These are phyloP conservation scores for Pichia occidentalis DNA, from an alignment of 805 yeast genomes.

Conservation along the genomic window DNA sequence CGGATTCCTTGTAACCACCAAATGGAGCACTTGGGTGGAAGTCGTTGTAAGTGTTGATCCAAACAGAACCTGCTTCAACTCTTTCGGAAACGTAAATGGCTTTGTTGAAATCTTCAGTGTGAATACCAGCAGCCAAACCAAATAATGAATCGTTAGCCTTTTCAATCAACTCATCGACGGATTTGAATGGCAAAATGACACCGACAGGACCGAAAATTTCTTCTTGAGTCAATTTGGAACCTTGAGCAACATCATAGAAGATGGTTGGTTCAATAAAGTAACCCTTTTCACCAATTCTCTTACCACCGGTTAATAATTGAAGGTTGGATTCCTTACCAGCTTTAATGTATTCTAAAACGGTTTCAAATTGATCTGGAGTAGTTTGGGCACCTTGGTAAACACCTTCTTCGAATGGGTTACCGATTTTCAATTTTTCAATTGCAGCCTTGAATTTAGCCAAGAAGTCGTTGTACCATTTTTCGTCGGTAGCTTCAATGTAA, in stretches of 20 bases:
- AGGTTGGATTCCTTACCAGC: constrained; percentile 66
- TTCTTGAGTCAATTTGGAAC: constrained; percentile 58
- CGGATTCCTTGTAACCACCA: constrained; percentile 76
- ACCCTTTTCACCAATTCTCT: constrained; percentile 57
- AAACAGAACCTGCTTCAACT: constrained; percentile 69
- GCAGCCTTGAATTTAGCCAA: constrained; percentile 52
- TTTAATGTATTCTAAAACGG: constrained; percentile 60
- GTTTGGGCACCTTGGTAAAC: constrained; percentile 76
- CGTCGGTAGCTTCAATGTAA: constrained; percentile 61
- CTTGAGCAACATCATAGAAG: constrained; percentile 59
- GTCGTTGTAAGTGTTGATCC: constrained; percentile 78
- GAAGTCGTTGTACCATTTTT: constrained; percentile 46
- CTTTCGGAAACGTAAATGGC: constrained; percentile 58
- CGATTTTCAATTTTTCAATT: constrained; percentile 57
- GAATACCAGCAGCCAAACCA: constrained; percentile 80
- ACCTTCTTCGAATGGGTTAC: constrained; percentile 65
- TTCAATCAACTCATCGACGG: constrained; percentile 59
- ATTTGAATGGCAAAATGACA: constrained; percentile 59
- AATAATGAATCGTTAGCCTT: constrained; percentile 66
- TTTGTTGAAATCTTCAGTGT: constrained; percentile 55
- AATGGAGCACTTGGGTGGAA: constrained; percentile 72
- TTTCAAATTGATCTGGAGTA: constrained; percentile 60
- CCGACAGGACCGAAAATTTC: constrained; percentile 82
- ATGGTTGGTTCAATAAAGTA: constrained; percentile 69
- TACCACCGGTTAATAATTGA: constrained; percentile 64